Percentiles rank a stretch among this genome's conserved stretches.
Evolutionary conservation across 768 basidiomycete species (phyloP).

Genomic region (Guyanaporus albipodus): DNA sequence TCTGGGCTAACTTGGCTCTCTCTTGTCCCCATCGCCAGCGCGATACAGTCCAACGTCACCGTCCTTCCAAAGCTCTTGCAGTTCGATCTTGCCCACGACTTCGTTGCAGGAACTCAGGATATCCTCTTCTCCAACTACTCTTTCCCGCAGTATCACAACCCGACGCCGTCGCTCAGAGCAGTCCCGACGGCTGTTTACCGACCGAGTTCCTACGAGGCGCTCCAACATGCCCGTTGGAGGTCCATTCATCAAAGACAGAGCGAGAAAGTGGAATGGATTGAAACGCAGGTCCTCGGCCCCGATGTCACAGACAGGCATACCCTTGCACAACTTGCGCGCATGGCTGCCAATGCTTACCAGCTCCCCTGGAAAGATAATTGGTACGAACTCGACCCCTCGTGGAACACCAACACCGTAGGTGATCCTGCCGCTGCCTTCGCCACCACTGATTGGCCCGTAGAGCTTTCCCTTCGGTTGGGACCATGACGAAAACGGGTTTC

Average conservation of each 20-base stretch:
- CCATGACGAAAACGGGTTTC: conserved; percentile 63
- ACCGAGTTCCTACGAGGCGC: conserved; percentile 48
- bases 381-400: conserved; percentile 75
- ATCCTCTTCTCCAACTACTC: conserved; percentile 6
- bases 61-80: conserved; percentile 10
- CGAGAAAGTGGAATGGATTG: conserved; percentile 64
- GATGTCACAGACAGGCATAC: conserved; percentile 79
- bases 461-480: conserved; percentile 83
- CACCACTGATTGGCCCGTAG: conserved; percentile 34
- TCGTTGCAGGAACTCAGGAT: not conserved
- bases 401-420: conserved; percentile 53
- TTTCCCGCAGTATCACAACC: conserved; percentile 3
- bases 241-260: conserved; percentile 49
- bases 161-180: conserved; percentile 38
- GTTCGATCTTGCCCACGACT: conserved; percentile 23
- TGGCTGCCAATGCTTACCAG: conserved; percentile 89
- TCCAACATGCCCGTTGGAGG: conserved; percentile 50
- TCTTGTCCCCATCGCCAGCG: not conserved
- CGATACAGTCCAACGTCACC: not conserved
- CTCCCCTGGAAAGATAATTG: conserved; percentile 66
- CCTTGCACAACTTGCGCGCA: conserved; percentile 75
- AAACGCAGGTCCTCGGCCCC: conserved; percentile 62
- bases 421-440: not conserved
- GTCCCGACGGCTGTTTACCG: conserved; percentile 51
- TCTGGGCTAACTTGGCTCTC: not conserved